phyloP scores from a whole-genome alignment of 192 early-diverging fungal species.

The Entomortierella lignicola region DNA sequence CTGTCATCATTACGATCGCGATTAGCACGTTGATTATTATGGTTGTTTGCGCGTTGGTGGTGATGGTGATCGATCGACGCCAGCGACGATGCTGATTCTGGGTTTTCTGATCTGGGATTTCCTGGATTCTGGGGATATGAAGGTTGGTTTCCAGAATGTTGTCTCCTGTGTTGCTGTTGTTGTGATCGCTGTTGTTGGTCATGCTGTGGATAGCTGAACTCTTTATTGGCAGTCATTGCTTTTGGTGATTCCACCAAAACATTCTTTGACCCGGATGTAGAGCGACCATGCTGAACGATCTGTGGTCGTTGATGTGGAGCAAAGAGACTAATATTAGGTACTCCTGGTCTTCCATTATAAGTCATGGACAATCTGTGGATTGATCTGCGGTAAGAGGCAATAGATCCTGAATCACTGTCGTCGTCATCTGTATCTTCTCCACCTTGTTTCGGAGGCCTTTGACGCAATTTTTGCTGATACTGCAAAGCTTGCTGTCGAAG shows the following conservation, averaged over 20 bases:
- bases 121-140: constrained; percentile 14
- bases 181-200: constrained; percentile 2
- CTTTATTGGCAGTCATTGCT: background rate
- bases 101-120: background rate
- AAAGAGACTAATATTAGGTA: constrained; percentile 43
- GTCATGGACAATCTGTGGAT: constrained; percentile 42
- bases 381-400: constrained; percentile 33
- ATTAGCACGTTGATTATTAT: background rate
- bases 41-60: too few relatives aligned
- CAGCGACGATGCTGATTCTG: constrained; percentile 23
- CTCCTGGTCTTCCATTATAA: constrained; percentile 33
- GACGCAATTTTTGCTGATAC: constrained; percentile 35
- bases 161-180: constrained; percentile 7
- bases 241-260: background rate
- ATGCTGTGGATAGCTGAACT: too few relatives aligned
- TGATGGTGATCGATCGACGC: constrained; percentile 18
- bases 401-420: constrained; percentile 43
- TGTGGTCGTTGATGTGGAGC: constrained; percentile 19
- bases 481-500: constrained; percentile 36
- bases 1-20: constrained; percentile 8
- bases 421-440: constrained; percentile 35
- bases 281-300: constrained; percentile 7
- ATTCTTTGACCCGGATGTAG: constrained; percentile 11
- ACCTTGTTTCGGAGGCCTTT: constrained; percentile 33
- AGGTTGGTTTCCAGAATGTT: constrained; percentile 2